phyloP scores from a whole-genome alignment of 768 basidiomycete species.

The Gyrodon lividus region DNA sequence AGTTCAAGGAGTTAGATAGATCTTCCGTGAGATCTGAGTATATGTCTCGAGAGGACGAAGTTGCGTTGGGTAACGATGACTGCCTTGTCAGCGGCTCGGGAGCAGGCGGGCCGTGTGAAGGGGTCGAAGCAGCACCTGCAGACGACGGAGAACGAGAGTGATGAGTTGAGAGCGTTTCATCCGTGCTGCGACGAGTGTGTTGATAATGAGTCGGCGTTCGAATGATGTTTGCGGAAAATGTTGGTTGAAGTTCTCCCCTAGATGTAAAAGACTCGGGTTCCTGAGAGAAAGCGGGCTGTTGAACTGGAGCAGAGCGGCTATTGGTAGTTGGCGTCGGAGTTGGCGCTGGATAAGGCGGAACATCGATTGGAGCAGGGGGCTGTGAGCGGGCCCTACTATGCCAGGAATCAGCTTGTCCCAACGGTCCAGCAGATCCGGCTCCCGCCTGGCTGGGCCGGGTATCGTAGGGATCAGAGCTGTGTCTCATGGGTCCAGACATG shows the following conservation, averaged over 20 bases:
- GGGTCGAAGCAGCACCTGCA: constrained; percentile 10
- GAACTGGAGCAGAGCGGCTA: constrained; percentile 11
- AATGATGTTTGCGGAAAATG: constrained; percentile 67
- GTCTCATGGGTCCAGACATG: constrained; percentile 19
- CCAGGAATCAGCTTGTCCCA: constrained; percentile 15
- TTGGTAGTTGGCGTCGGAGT: constrained; percentile 17
- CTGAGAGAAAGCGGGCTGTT: constrained; percentile 16
- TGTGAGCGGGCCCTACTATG: constrained; percentile 23
- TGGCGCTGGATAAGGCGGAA: constrained; percentile 31
- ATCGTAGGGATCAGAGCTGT: constrained; percentile 25
- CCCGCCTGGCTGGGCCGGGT: constrained; percentile 8
- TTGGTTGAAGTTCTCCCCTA: constrained; percentile 54
- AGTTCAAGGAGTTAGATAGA: constrained; percentile 17
- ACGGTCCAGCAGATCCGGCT: constrained; percentile 10
- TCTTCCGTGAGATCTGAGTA: constrained; percentile 29
- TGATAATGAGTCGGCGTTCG: constrained; percentile 67
- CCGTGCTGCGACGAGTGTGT: constrained; percentile 22
- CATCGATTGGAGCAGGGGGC: constrained; percentile 14
- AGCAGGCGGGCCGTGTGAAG: constrained; percentile 18
- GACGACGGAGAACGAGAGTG: constrained; percentile 27
- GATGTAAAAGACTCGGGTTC: constrained; percentile 50
- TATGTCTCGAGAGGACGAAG: constrained; percentile 20
- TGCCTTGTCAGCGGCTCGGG: constrained; percentile 25
- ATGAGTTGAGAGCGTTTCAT: constrained; percentile 19
- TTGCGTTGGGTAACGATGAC: constrained; percentile 23